Evolutionary conservation across 2,329 filamentous ascomycete genomes (phyloP).

Genomic region (Claviceps sorghi): DNA sequence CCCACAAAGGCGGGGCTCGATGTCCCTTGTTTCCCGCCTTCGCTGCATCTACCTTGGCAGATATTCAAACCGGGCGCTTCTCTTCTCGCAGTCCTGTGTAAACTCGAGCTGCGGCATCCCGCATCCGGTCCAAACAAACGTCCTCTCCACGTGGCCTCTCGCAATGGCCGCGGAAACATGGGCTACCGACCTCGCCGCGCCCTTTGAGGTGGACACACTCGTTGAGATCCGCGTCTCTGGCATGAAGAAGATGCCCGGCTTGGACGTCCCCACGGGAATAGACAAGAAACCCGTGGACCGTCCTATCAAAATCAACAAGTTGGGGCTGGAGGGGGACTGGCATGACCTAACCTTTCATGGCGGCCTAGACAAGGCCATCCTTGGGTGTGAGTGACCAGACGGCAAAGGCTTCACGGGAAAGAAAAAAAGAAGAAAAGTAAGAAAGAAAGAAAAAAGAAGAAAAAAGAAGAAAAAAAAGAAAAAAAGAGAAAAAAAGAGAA

Average conservation of each 20-base stretch:
- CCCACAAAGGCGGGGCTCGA: too few relatives aligned
- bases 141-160: not conserved
- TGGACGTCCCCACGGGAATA: constrained; percentile 40
- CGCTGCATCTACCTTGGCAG: too few relatives aligned
- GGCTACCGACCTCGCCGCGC: constrained; percentile 21
- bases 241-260: constrained; percentile 38
- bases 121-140: not conserved
- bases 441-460: too few relatives aligned
- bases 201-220: constrained; percentile 33
- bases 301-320: constrained; percentile 28
- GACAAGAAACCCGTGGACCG: constrained; percentile 33
- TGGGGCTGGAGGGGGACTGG: constrained; percentile 44
- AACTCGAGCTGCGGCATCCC: too few relatives aligned
- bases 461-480: too few relatives aligned
- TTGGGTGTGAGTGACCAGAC: constrained; percentile 31
- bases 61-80: too few relatives aligned
- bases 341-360: constrained; percentile 49
- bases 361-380: constrained; percentile 47
- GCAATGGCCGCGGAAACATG: constrained; percentile 2
- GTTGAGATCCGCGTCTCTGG: constrained; percentile 42
- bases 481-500: too few relatives aligned
- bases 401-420: not conserved
- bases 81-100: too few relatives aligned
- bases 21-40: too few relatives aligned
- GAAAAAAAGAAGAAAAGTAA: too few relatives aligned